These are phyloP conservation scores for Coprinellus micaceus DNA, from an alignment of 768 basidiomycete genomes.

Conservation along the genomic window DNA sequence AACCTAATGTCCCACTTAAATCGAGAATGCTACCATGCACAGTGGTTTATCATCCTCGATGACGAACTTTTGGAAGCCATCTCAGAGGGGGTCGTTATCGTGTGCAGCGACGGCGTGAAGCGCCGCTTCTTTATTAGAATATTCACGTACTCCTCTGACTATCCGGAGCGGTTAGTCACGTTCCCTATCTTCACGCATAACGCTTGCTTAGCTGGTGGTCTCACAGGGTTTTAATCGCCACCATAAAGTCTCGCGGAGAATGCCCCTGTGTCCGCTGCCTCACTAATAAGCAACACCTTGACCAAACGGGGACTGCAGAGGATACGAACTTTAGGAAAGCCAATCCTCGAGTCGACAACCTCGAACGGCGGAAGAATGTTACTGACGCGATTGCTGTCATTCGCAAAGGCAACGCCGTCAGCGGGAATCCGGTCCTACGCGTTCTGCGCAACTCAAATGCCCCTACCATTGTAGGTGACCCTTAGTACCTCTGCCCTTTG, in stretches of 20 bases:
- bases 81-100: slow-evolving; percentile 27
- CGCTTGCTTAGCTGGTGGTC: not conserved
- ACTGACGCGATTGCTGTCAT: not conserved
- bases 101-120: not conserved
- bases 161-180: slow-evolving; percentile 5
- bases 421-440: not conserved
- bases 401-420: not conserved
- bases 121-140: not conserved
- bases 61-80: slow-evolving; percentile 29
- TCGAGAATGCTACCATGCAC: slow-evolving; percentile 23
- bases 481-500: not conserved
- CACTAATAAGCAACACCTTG: slow-evolving; percentile 6
- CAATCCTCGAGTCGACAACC: not conserved
- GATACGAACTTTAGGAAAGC: not conserved
- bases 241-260: slow-evolving; percentile 13
- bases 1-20: not conserved
- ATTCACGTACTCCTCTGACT: slow-evolving; percentile 6
- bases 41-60: slow-evolving; percentile 27
- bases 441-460: not conserved
- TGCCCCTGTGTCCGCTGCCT: slow-evolving; percentile 18
- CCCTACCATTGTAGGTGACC: not conserved
- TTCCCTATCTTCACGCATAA: not conserved
- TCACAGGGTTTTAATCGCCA: slow-evolving; percentile 23
- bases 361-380: not conserved
- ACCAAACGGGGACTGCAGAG: slow-evolving; percentile 8